A percentile compares a stretch with the other conserved stretches of the same genome.
Evolutionary conservation across 1,284 basidiomycete genomes (phyloP).

Genomic region (Heterobasidion occidentale): DNA sequence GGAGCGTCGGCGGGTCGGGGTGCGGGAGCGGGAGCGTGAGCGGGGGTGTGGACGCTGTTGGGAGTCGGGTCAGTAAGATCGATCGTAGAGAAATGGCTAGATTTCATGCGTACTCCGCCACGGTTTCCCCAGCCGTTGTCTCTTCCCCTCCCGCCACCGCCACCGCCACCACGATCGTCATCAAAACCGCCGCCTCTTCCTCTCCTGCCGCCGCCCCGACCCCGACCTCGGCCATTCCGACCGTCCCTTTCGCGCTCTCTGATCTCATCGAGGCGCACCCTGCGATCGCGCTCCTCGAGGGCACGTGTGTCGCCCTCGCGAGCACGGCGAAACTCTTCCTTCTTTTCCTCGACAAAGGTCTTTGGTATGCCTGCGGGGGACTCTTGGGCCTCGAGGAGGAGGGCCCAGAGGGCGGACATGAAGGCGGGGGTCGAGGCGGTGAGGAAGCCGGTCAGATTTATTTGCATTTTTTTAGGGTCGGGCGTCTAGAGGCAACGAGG

Average conservation of each 20-base stretch:
- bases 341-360: slow-evolving; percentile 95
- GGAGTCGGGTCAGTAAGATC: background rate
- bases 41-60: slow-evolving; percentile 11
- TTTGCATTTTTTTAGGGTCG: slow-evolving; percentile 94
- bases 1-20: slow-evolving; percentile 24
- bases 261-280: slow-evolving; percentile 61
- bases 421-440: slow-evolving; percentile 75
- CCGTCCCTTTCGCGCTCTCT: slow-evolving; percentile 45
- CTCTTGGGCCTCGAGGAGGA: slow-evolving; percentile 85
- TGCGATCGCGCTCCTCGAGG: slow-evolving; percentile 64
- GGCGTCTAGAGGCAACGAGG: slow-evolving; percentile 47
- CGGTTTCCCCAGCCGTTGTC: slow-evolving; percentile 17
- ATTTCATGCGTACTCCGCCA: slow-evolving; percentile 32
- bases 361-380: slow-evolving; percentile 87
- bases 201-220: slow-evolving; percentile 24
- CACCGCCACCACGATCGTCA: slow-evolving; percentile 15
- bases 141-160: slow-evolving; percentile 25
- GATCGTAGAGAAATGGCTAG: background rate
- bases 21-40: slow-evolving; percentile 26
- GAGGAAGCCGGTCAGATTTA: slow-evolving; percentile 89
- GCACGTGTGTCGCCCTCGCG: slow-evolving; percentile 63
- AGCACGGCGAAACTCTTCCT: slow-evolving; percentile 82
- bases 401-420: slow-evolving; percentile 84
- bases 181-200: slow-evolving; percentile 26
- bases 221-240: slow-evolving; percentile 37